Conservation (phyloP, 1,284 basidiomycete species). For the Apiotrichum siamense region DNA sequence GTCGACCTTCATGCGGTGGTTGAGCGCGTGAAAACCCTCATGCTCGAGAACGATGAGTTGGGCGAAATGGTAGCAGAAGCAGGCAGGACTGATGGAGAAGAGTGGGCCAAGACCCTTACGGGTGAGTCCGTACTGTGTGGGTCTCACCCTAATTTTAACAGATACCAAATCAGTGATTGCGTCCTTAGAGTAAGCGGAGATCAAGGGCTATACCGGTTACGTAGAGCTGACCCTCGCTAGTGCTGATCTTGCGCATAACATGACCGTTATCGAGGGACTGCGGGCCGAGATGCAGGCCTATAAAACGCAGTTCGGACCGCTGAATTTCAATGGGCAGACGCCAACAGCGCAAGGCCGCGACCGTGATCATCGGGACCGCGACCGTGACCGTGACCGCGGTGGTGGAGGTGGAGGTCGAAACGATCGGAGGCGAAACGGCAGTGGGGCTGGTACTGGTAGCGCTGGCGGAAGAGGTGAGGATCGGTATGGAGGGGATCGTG, state of each 20-base stretch:
- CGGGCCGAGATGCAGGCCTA: constrained; percentile 27
- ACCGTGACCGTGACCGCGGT: not conserved
- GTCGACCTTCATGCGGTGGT: constrained; percentile 34
- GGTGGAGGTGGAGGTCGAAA: not conserved
- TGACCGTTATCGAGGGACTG: constrained; percentile 24
- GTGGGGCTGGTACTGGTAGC: constrained; percentile 3
- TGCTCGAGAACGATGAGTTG: constrained; percentile 42
- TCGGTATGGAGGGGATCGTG: not conserved
- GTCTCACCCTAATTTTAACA: constrained; percentile 2
- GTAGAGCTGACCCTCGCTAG: constrained; percentile 17
- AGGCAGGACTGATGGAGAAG: constrained; percentile 23
- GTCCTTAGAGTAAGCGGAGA: constrained; percentile 33
- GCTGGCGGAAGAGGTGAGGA: not conserved
- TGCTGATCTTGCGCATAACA: constrained; percentile 35
- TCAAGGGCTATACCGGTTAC: not conserved
- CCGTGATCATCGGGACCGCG: not conserved
- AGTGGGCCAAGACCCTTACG: constrained; percentile 33
- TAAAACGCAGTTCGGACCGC: constrained; percentile 21
- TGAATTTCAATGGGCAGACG: constrained; percentile 1
- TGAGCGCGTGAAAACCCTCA: constrained; percentile 32
- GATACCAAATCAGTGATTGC: constrained; percentile 37
- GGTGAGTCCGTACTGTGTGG: constrained; percentile 17
- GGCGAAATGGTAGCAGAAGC: constrained; percentile 40
- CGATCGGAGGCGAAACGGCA: not conserved
- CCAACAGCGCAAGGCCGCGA: not conserved